Conservation (phyloP, 163 green algal species). For the Chlamydomonas reinhardtii region DNA sequence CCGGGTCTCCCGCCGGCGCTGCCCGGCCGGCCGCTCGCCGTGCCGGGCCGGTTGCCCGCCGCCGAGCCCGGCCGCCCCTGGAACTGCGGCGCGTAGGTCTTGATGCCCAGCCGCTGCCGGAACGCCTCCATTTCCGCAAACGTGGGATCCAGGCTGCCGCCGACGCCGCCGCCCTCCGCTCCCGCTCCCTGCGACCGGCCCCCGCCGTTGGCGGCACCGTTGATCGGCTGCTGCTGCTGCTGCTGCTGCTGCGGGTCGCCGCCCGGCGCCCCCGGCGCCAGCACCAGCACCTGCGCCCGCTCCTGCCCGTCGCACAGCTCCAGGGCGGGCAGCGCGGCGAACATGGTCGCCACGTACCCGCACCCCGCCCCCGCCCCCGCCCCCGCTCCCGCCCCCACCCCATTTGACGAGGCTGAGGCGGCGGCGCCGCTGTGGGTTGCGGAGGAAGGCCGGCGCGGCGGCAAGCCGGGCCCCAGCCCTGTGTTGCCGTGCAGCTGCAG, state of each 20-base stretch:
- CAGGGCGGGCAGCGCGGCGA: constrained; percentile 47
- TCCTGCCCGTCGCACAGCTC: constrained; percentile 51
- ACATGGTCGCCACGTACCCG: constrained; percentile 41
- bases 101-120: constrained; percentile 52
- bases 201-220: background rate
- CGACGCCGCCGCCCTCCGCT: background rate
- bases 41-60: background rate
- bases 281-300: constrained; percentile 44
- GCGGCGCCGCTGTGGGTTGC: background rate
- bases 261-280: constrained; percentile 9
- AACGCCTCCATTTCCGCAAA: constrained; percentile 58
- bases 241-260: background rate
- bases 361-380: background rate
- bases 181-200: background rate
- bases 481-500: constrained; percentile 38
- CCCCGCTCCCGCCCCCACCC: background rate
- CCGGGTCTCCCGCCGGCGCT: constrained; percentile 6
- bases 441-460: background rate
- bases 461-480: background rate
- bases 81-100: constrained; percentile 45
- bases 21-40: background rate
- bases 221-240: too few species aligned
- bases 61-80: constrained; percentile 38
- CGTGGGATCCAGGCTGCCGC: constrained; percentile 36
- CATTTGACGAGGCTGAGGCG: background rate